Evolutionary conservation across 2,329 filamentous ascomycete genomes (phyloP), one percentile per base, ranked within the genome.

Genomic region (Penicillium corylophilum): DNA sequence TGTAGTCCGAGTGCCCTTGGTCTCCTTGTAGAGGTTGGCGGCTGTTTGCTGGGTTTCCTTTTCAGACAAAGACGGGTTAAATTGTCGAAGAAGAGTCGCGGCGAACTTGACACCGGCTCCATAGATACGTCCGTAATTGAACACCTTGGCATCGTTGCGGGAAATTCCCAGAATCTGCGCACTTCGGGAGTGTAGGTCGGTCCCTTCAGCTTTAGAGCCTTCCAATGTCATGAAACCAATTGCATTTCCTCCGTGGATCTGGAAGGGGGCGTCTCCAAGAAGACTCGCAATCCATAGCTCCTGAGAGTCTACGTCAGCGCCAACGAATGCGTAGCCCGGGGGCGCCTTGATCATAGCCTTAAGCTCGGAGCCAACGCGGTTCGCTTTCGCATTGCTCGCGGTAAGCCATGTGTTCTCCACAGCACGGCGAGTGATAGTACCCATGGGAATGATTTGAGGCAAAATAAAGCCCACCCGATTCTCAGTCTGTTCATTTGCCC

Each of bases 221-320:
- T 99, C 95, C 1, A 99, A 79, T 0, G 94, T 99, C 95, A 99
- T 99, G 77, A 99, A 99, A 0, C 95, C 94, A 52, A 99, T 89
- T 1, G 95, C 94, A 67, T 96, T 97, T 47, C 94, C 95, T 38
- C 94, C 95, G 62, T 99, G 94, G 1, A 99, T 79, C 65, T 90
- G 88, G 76, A 99, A 99, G 22, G 92, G 91, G 3, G 94, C 90
- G 69, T 99, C 94, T 22, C 94, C 94, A 2, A 99, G 84, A 1
- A 99, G 79, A 70, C 90, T 96, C 3, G 94, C 95, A 64, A 99
- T 99, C 94, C 95, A 99, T 6, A 99, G 80, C 71, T 99, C 94
- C 70, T 99, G 87, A 2, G 92, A 96, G 68, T 99, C 94, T 4
- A 99, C 94, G 73, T 99, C 94, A 4, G 95, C 94, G 24, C 95